Conservation (phyloP, 805 yeast species). For the Martiniozyma abietophila region DNA sequence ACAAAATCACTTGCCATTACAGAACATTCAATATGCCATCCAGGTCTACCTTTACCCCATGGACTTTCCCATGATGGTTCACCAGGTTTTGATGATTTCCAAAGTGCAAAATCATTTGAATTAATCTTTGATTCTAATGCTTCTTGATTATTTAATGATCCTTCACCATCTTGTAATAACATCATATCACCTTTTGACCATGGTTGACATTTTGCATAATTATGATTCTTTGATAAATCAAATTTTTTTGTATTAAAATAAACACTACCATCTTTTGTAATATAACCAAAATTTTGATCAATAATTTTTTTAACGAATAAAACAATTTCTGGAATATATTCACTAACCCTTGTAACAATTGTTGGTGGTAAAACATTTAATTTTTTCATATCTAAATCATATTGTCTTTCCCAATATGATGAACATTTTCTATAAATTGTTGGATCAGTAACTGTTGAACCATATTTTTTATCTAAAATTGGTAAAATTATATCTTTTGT, state of each 20-base stretch:
- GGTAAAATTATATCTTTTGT: constrained; percentile 76
- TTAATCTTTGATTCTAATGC: constrained; percentile 49
- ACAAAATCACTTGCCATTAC: constrained; percentile 93
- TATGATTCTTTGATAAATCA: constrained; percentile 63
- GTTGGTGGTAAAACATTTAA: constrained; percentile 81
- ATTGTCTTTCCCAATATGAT: constrained; percentile 81
- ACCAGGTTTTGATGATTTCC: constrained; percentile 96
- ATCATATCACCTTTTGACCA: constrained; percentile 91
- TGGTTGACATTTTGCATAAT: constrained; percentile 93
- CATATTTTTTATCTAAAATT: constrained; percentile 58
- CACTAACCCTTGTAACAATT: constrained; percentile 89
- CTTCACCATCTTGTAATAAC: constrained; percentile 91
- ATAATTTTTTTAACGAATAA: constrained; percentile 69
- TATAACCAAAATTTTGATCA: constrained; percentile 73
- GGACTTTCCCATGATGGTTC: constrained; percentile 95
- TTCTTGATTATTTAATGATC: constrained; percentile 48
- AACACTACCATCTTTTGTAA: constrained; percentile 84
- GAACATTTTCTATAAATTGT: constrained; percentile 74
- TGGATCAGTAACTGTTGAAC: constrained; percentile 76
- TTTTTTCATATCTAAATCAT: constrained; percentile 73
- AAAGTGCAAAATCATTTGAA: constrained; percentile 84
- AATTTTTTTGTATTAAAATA: constrained; percentile 85
- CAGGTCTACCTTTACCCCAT: constrained; percentile 98
- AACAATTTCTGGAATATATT: constrained; percentile 88
- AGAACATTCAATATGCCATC: constrained; percentile 99